Percentiles rank a stretch among this genome's conserved stretches.
phyloP scores from a whole-genome alignment of 129 eudicot species.

The Glebionis coronaria region DNA sequence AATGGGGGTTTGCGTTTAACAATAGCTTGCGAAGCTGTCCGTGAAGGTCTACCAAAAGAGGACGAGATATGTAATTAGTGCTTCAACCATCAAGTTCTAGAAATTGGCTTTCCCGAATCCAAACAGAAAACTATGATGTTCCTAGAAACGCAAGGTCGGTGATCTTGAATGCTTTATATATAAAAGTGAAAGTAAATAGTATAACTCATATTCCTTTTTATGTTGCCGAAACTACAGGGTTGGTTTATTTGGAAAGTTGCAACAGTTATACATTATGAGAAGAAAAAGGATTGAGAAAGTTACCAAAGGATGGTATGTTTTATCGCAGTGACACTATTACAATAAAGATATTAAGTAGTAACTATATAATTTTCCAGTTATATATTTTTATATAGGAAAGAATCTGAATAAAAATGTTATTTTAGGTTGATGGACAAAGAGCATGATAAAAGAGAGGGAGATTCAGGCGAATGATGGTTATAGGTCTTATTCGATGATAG shows the following conservation, averaged over 20 bases:
- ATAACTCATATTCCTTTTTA: slow-evolving; percentile 1
- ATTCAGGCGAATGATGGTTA: slow-evolving; percentile 48
- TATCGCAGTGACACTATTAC: too few relatives aligned
- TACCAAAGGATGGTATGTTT: slow-evolving; percentile 34
- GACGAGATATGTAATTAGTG: too few relatives aligned
- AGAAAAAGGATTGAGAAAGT: slow-evolving; percentile 52
- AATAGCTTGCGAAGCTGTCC: too few relatives aligned
- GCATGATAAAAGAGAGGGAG: slow-evolving; percentile 47
- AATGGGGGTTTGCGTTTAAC: too few relatives aligned
- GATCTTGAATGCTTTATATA: slow-evolving; percentile 9
- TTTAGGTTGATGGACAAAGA: slow-evolving; percentile 55
- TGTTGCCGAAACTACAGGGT: slow-evolving; percentile 30
- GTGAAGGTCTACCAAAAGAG: too few relatives aligned
- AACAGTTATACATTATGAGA: slow-evolving; percentile 63
- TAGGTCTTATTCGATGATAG: slow-evolving; percentile 71
- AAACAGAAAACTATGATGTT: slow-evolving; percentile 41
- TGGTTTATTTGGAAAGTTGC: slow-evolving; percentile 72
- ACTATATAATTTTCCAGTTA: too few relatives aligned
- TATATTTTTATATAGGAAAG: background rate
- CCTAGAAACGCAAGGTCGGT: slow-evolving; percentile 55
- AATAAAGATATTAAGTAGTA: too few relatives aligned
- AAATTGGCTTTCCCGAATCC: slow-evolving; percentile 29
- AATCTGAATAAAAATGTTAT: slow-evolving; percentile 8
- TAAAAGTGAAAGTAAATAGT: background rate
- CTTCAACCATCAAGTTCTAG: slow-evolving; percentile 29